Evolutionary conservation across 2,329 filamentous ascomycete species (phyloP).

Genomic region (Sporothrix phasma): DNA sequence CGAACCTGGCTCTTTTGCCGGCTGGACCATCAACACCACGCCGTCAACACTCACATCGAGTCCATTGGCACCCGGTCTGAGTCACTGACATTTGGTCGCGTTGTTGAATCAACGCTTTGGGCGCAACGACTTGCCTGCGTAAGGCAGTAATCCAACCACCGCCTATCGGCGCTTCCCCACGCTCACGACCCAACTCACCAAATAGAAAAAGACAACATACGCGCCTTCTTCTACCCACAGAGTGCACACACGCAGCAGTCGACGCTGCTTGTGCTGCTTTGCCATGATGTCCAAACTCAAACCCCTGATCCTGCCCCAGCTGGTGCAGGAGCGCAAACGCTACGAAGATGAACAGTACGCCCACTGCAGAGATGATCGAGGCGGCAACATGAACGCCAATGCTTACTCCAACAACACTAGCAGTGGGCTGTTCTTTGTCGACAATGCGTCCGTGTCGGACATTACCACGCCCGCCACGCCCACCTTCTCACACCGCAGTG

Average conservation of each 20-base stretch:
- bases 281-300: conserved; percentile 41
- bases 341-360: neutral
- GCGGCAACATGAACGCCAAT: conserved; percentile 15
- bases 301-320: conserved; percentile 43
- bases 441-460: conserved; percentile 51
- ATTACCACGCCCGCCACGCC: conserved; percentile 61
- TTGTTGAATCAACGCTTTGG: conserved; percentile 1
- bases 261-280: conserved; percentile 3
- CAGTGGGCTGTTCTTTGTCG: conserved; percentile 32
- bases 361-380: conserved; percentile 26
- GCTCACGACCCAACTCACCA: neutral
- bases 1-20: neutral
- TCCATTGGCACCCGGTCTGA: neutral
- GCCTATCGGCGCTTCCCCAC: neutral
- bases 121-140: neutral
- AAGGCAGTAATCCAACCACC: neutral
- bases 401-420: conserved; percentile 22
- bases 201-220: neutral
- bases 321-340: conserved; percentile 37
- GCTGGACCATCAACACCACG: neutral
- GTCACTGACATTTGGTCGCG: neutral
- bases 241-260: conserved; percentile 1
- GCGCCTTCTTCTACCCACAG: neutral
- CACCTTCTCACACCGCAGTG: conserved; percentile 48
- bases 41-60: neutral